Evolutionary conservation across 2,329 filamentous ascomycete species (phyloP).

Genomic region (Aquanectria penicillioides): DNA sequence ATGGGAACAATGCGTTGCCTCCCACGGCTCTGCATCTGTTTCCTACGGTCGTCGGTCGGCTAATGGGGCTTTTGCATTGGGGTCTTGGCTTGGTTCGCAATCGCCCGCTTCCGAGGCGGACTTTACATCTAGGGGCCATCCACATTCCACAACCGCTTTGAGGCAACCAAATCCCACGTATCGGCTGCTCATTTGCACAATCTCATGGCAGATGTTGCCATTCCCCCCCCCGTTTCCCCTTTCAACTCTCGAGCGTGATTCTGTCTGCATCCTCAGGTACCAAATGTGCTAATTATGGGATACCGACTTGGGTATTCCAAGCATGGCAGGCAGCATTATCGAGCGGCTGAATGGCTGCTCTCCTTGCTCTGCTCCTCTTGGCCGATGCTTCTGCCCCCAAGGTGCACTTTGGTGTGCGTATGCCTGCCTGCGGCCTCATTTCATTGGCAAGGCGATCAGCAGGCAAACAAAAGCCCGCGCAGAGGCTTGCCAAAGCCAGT

Average conservation of each 20-base stretch:
- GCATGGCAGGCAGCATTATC: not conserved
- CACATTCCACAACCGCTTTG: not conserved
- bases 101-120: not conserved
- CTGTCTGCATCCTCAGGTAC: no score
- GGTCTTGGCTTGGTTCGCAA: slow-evolving; percentile 19
- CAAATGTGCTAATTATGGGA: no score
- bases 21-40: no score
- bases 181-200: slow-evolving; percentile 25
- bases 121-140: no score
- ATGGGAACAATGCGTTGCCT: no score
- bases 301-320: no score
- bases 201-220: not conserved
- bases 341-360: slow-evolving; percentile 6
- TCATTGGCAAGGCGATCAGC: not conserved
- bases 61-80: not conserved
- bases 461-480: no score
- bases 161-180: slow-evolving; percentile 20
- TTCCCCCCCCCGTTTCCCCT: not conserved
- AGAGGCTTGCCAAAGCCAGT: not conserved
- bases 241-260: slow-evolving; percentile 9
- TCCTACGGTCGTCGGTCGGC: no score
- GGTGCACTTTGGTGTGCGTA: slow-evolving; percentile 3
- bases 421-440: not conserved
- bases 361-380: not conserved
- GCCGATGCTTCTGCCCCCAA: slow-evolving; percentile 6